Evolutionary conservation across 306 rosid species (phyloP), one percentile per base, ranked within the genome.

Genomic region (Sesbania bispinosa): DNA sequence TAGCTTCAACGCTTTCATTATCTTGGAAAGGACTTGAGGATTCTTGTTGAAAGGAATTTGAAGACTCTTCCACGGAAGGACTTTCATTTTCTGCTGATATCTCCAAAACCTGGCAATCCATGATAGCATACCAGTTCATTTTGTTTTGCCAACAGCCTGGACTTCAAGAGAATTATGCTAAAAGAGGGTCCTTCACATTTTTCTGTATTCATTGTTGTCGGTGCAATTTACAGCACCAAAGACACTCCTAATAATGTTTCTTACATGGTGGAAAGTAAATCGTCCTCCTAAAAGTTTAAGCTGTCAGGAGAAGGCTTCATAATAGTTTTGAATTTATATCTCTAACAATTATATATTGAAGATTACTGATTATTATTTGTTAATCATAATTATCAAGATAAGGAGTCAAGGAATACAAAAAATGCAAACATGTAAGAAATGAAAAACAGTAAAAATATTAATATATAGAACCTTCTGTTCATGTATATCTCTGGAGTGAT

Each of bases 41-140:
- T 64, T 85, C 85, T 36, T 60, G 59, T 13, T 20, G 50, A 6
- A 59, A 80, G 13, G 83, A 69, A 74, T 77, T 58, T 73, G 46
- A 45, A 69, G 39, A 45, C 52, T 80, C 85, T 72, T 59, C 77
- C 21, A 63, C 11, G 3, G 38, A 45, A 77, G 77, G 75, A 61
- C 74, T 79, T 63, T 84, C 85, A 62, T 78, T 54, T 69, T 82
- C 87, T 77, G 20, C 64, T 53, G 54, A 77, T 81, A 77, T 61
- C 74, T 52, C 82, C 59, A 57, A 63, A 80, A 61, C 61, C 76
- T 77, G 83, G 48, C 76, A 87, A 70, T 81, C 73, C 80, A 81
- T 67, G 62, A 84, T 69, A 75, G 73, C 76, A 69, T 72, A 66
- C 39, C 62, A 64, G 79, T 63, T 81, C 53, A 67, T 73, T 67